These are phyloP conservation scores for Rhodotorula sp. DNA, from an alignment of 1,284 basidiomycete species.

Conservation along the genomic window DNA sequence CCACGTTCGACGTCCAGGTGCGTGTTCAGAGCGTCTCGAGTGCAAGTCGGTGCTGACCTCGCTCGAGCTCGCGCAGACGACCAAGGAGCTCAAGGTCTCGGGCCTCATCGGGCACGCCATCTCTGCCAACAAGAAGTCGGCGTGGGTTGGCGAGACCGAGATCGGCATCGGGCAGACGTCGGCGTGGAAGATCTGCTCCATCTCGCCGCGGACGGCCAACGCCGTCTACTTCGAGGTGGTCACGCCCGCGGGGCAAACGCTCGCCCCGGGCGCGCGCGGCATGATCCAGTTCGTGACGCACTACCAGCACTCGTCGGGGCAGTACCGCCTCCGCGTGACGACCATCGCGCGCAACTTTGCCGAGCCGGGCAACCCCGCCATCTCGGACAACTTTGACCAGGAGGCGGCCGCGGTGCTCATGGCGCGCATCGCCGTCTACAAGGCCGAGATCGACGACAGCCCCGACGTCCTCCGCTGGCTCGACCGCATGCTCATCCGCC, in stretches of 20 bases:
- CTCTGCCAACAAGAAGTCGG: conserved; percentile 94
- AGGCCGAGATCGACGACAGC: conserved; percentile 98
- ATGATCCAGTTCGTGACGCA: conserved; percentile 99
- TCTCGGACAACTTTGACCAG: conserved; percentile 95
- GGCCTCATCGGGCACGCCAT: conserved; percentile 97
- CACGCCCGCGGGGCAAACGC: conserved; percentile 93
- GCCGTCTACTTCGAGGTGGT: conserved; percentile 99
- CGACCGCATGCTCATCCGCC: conserved; percentile 95
- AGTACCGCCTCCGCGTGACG: conserved; percentile 90
- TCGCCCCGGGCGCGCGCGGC: conserved; percentile 87
- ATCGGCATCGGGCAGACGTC: conserved; percentile 98
- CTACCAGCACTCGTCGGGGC: conserved; percentile 95
- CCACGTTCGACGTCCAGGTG: conserved; percentile 95
- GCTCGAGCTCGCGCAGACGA: conserved; percentile 65
- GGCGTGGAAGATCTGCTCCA: conserved; percentile 96
- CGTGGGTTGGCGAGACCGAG: conserved; percentile 97
- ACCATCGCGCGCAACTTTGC: conserved; percentile 97
- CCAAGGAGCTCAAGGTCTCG: conserved; percentile 97
- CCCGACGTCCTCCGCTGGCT: conserved; percentile 97
- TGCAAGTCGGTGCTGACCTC: too few species aligned
- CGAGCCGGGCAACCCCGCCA: conserved; percentile 89
- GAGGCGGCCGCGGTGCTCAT: conserved; percentile 97
- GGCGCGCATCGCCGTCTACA: conserved; percentile 98
- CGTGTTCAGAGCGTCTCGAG: conserved; percentile 35
- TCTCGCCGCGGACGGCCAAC: conserved; percentile 84